These are phyloP conservation scores for Clonostachys rhizophaga DNA, from an alignment of 2,329 filamentous ascomycete species.

Conservation along the genomic window DNA sequence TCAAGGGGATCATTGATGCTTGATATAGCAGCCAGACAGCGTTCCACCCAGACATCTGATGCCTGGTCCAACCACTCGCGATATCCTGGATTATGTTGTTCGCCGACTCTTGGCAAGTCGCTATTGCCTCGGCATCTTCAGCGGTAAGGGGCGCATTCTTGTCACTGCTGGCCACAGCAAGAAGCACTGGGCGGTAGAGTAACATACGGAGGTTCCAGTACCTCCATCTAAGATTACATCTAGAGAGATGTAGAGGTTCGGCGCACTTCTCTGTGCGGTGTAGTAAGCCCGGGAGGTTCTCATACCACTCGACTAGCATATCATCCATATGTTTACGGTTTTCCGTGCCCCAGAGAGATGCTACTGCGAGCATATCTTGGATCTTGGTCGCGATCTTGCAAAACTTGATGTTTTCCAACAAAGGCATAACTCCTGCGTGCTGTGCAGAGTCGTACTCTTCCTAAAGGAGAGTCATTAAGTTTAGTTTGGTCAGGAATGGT, in stretches of 20 bases:
- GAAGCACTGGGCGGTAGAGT: conserved; percentile 67
- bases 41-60: conserved; percentile 77
- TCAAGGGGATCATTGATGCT: conserved; percentile 72
- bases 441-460: conserved; percentile 44
- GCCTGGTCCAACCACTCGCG: conserved; percentile 61
- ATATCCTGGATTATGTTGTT: conserved; percentile 71
- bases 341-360: conserved; percentile 60
- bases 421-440: conserved; percentile 61
- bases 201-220: conserved; percentile 76
- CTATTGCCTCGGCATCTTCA: conserved; percentile 64
- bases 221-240: conserved; percentile 77
- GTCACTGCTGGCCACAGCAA: conserved; percentile 55
- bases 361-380: conserved; percentile 69
- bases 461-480: not conserved
- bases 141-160: conserved; percentile 42
- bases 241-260: conserved; percentile 65
- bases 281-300: conserved; percentile 62
- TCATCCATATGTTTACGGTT: conserved; percentile 63
- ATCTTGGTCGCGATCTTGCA: conserved; percentile 75
- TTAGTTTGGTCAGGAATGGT: not conserved
- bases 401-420: conserved; percentile 74
- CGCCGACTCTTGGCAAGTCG: conserved; percentile 65
- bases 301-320: conserved; percentile 69
- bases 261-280: conserved; percentile 63
- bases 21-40: conserved; percentile 80